These are phyloP conservation scores for Boletus subparvulus DNA, from an alignment of 768 basidiomycete species.

Conservation along the genomic window DNA sequence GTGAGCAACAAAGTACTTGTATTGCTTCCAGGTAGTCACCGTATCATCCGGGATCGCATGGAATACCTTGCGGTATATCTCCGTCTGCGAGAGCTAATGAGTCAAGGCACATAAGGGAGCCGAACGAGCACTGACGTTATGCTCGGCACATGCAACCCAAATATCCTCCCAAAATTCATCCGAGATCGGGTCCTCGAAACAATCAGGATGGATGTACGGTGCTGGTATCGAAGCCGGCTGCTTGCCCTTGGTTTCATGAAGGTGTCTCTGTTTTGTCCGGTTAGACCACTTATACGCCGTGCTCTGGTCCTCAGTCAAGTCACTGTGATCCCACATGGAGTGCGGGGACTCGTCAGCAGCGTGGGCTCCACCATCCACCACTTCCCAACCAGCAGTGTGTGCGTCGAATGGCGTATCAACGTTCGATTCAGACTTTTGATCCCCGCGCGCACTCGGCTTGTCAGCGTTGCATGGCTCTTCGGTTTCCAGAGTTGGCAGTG, in stretches of 20 bases:
- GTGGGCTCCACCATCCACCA: constrained; percentile 41
- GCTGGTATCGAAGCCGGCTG: constrained; percentile 62
- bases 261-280: constrained; percentile 57
- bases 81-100: constrained; percentile 58
- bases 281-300: constrained; percentile 50
- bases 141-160: constrained; percentile 84
- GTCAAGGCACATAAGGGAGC: not conserved
- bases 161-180: constrained; percentile 88
- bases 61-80: constrained; percentile 95
- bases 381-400: constrained; percentile 41
- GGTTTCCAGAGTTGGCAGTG: constrained; percentile 37
- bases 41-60: constrained; percentile 90
- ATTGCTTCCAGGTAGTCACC: constrained; percentile 94
- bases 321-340: constrained; percentile 43
- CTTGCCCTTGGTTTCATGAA: constrained; percentile 52
- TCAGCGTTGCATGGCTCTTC: constrained; percentile 30
- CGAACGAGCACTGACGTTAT: constrained; percentile 64
- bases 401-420: constrained; percentile 26
- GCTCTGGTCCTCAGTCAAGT: constrained; percentile 48
- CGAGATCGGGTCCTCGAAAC: constrained; percentile 85
- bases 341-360: constrained; percentile 49
- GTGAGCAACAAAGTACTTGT: constrained; percentile 77
- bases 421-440: not conserved
- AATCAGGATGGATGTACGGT: constrained; percentile 72
- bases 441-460: constrained; percentile 23